Conservation (phyloP, 768 basidiomycete genomes). For the Dioszegia crocea region DNA sequence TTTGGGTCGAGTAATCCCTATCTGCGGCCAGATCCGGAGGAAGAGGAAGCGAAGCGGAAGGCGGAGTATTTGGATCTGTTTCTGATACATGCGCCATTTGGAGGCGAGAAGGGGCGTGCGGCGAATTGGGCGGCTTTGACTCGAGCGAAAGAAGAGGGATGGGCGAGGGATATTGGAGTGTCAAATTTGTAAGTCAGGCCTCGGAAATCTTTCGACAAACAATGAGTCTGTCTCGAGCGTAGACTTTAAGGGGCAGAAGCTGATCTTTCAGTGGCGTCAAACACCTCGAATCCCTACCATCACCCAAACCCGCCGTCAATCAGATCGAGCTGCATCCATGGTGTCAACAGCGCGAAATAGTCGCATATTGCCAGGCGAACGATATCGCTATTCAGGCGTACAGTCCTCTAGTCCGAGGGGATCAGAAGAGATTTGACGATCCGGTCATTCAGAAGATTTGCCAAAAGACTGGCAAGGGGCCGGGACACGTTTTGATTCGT, state of each 20-base stretch:
- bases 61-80: constrained; percentile 42
- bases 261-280: constrained; percentile 34
- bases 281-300: constrained; percentile 40
- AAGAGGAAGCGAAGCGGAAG: constrained; percentile 6
- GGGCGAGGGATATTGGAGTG: constrained; percentile 46
- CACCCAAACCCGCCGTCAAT: constrained; percentile 40
- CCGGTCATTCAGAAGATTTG: constrained; percentile 30
- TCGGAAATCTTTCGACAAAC: too few relatives aligned
- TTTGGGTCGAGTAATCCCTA: background rate
- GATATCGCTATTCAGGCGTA: constrained; percentile 55
- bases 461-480: constrained; percentile 41
- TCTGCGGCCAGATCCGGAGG: constrained; percentile 3
- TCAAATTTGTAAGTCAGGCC: constrained; percentile 46
- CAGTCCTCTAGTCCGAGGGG: constrained; percentile 54
- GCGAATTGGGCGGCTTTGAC: constrained; percentile 37
- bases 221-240: too few relatives aligned
- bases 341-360: constrained; percentile 74
- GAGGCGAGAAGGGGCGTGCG: constrained; percentile 41
- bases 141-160: constrained; percentile 38
- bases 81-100: constrained; percentile 46
- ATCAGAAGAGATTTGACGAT: constrained; percentile 48
- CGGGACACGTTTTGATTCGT: constrained; percentile 53
- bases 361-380: constrained; percentile 64
- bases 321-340: constrained; percentile 52
- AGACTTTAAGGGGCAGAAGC: too few relatives aligned